Percentiles rank a stretch among this genome's conserved stretches.
phyloP scores from a whole-genome alignment of 2,329 filamentous ascomycete genomes.

The Trichoderma sp. region DNA sequence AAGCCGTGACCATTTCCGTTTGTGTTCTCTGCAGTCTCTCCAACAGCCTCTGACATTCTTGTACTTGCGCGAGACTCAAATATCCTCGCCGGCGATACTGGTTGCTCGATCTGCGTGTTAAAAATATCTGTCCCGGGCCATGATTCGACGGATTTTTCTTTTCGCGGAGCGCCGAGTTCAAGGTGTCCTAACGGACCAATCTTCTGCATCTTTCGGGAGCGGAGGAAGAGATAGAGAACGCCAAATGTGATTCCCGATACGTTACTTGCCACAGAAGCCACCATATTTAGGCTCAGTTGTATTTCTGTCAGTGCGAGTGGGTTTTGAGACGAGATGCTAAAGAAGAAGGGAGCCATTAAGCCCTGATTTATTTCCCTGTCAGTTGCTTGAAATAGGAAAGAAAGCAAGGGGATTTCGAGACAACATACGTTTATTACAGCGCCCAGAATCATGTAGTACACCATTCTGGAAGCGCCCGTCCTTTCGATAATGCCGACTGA shows the following conservation, averaged over 20 bases:
- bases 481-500: slow-evolving; percentile 58
- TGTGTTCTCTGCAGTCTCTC: neutral
- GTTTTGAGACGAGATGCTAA: slow-evolving; percentile 49
- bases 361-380: slow-evolving; percentile 36
- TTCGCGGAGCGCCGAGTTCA: slow-evolving; percentile 45
- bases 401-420: too few species aligned
- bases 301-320: slow-evolving; percentile 35
- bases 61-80: slow-evolving; percentile 8
- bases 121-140: slow-evolving; percentile 18
- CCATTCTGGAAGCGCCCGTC: slow-evolving; percentile 64
- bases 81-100: slow-evolving; percentile 20
- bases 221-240: slow-evolving; percentile 64
- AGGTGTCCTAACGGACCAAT: slow-evolving; percentile 44
- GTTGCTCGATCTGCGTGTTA: slow-evolving; percentile 25
- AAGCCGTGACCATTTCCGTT: neutral
- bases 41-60: neutral
- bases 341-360: slow-evolving; percentile 63
- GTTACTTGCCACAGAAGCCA: slow-evolving; percentile 64
- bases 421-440: slow-evolving; percentile 55
- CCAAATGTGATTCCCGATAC: slow-evolving; percentile 64
- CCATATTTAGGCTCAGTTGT: slow-evolving; percentile 52
- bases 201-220: slow-evolving; percentile 58
- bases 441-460: slow-evolving; percentile 61
- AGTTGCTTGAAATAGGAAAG: neutral
- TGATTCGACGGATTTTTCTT: slow-evolving; percentile 15